Evolutionary conservation across 352 stramenopile genomes (phyloP).

Genomic region (Elongisporangium undulatum): DNA sequence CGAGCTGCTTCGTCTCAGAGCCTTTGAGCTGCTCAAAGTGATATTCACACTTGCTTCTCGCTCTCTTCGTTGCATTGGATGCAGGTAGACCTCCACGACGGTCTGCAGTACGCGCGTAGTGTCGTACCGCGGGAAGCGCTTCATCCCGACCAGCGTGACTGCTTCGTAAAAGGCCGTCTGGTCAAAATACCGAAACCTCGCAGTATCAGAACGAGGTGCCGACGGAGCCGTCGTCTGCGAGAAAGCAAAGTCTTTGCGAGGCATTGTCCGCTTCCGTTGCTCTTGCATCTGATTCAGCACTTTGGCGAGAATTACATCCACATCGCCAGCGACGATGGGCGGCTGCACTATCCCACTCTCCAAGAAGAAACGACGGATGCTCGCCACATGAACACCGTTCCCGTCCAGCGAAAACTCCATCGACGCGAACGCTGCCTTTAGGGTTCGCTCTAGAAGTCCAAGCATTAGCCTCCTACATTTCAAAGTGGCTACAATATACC

Average conservation of each 20-base stretch:
- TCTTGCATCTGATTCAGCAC: conserved; percentile 53
- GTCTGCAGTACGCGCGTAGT: conserved; percentile 46
- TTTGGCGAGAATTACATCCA: conserved; percentile 63
- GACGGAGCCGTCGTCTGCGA: conserved; percentile 11
- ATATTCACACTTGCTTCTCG: conserved; percentile 3
- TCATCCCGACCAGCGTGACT: conserved; percentile 56
- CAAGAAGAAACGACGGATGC: conserved; percentile 55
- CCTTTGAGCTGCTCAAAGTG: neutral
- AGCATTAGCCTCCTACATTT: neutral
- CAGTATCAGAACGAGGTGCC: conserved; percentile 16
- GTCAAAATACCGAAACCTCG: conserved; percentile 61
- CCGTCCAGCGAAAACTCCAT: conserved; percentile 44
- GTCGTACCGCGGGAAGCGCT: conserved; percentile 53
- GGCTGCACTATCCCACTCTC: conserved; percentile 56
- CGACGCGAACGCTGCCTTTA: conserved; percentile 22
- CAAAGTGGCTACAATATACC: neutral
- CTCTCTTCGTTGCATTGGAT: conserved; percentile 30
- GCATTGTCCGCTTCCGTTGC: conserved; percentile 38
- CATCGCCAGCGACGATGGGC: conserved; percentile 46
- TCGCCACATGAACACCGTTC: conserved; percentile 59
- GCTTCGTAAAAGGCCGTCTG: conserved; percentile 68
- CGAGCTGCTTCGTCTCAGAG: conserved; percentile 2
- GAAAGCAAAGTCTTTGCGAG: conserved; percentile 56
- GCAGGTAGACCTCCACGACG: conserved; percentile 45
- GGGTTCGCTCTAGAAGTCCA: neutral